phyloP scores from a whole-genome alignment of 106 monocot genomes.

The Posidonia australis region DNA sequence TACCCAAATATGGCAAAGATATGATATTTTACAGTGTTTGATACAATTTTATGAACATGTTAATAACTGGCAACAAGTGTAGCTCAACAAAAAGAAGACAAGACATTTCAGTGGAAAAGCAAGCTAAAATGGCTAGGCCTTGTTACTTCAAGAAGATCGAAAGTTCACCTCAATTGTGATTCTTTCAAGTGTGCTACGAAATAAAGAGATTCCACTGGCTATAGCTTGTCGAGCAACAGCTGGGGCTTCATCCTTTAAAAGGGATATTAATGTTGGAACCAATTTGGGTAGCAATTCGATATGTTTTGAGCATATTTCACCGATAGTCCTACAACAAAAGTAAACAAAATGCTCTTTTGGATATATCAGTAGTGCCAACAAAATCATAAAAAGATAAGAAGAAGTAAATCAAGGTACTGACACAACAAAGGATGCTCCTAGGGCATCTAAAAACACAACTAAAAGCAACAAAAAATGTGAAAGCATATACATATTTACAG shows the following conservation, averaged over 20 bases:
- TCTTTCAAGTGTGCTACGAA: slow-evolving; percentile 42
- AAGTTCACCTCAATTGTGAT: slow-evolving; percentile 58
- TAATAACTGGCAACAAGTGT: too few species aligned
- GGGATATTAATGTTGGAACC: slow-evolving; percentile 54
- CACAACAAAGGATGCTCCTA: too few species aligned
- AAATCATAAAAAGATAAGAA: neutral
- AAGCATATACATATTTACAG: neutral
- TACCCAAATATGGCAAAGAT: too few species aligned
- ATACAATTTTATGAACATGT: too few species aligned
- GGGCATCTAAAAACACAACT: neutral
- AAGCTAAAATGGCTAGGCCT: too few species aligned
- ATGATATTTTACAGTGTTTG: too few species aligned
- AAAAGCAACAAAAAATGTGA: neutral
- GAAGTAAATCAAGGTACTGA: neutral
- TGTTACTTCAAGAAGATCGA: too few species aligned
- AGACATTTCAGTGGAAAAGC: too few species aligned
- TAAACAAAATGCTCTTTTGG: neutral
- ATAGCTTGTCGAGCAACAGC: slow-evolving; percentile 83
- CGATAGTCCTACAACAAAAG: slow-evolving; percentile 10
- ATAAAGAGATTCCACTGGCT: slow-evolving; percentile 54
- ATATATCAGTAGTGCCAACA: neutral
- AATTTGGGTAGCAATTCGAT: slow-evolving; percentile 55
- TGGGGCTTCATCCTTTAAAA: slow-evolving; percentile 71
- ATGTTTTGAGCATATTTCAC: slow-evolving; percentile 72
- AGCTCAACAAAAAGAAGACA: too few species aligned